Percentiles rank a stretch among this genome's conserved stretches.
Evolutionary conservation across 495 filamentous ascomycete species (phyloP).

Genomic region (Penicillium roqueforti): DNA sequence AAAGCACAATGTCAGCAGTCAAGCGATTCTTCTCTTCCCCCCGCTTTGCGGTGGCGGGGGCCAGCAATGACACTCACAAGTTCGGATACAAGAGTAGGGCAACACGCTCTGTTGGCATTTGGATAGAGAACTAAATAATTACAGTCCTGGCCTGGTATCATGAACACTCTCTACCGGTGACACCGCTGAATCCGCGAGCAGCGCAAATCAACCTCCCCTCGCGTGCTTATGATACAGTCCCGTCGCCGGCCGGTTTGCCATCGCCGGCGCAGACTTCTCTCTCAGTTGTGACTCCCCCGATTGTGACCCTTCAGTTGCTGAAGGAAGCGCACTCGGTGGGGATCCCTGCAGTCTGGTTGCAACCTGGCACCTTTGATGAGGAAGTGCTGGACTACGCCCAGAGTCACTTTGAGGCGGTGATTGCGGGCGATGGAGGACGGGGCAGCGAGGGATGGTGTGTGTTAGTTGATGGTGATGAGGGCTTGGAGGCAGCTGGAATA

Average conservation of each 20-base stretch:
- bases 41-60: slow-evolving; percentile 86
- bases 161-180: slow-evolving; percentile 66
- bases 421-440: slow-evolving; percentile 63
- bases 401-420: slow-evolving; percentile 60
- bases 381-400: slow-evolving; percentile 64
- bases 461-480: slow-evolving; percentile 79
- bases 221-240: slow-evolving; percentile 56
- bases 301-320: slow-evolving; percentile 62
- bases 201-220: slow-evolving; percentile 53
- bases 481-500: slow-evolving; percentile 56
- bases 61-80: slow-evolving; percentile 75
- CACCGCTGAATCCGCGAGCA: slow-evolving; percentile 74
- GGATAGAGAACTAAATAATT: slow-evolving; percentile 5
- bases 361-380: slow-evolving; percentile 83
- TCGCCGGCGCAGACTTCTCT: slow-evolving; percentile 65
- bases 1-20: slow-evolving; percentile 47
- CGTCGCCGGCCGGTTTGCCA: slow-evolving; percentile 59
- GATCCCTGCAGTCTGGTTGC: slow-evolving; percentile 80
- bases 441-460: slow-evolving; percentile 87
- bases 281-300: slow-evolving; percentile 82
- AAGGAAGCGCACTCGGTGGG: slow-evolving; percentile 76
- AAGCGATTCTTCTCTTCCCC: slow-evolving; percentile 78
- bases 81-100: slow-evolving; percentile 82
- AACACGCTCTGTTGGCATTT: background rate
- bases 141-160: slow-evolving; percentile 89